Evolutionary conservation across 352 stramenopile genomes (phyloP).

Genomic region (Pilasporangium apinafurcum): DNA sequence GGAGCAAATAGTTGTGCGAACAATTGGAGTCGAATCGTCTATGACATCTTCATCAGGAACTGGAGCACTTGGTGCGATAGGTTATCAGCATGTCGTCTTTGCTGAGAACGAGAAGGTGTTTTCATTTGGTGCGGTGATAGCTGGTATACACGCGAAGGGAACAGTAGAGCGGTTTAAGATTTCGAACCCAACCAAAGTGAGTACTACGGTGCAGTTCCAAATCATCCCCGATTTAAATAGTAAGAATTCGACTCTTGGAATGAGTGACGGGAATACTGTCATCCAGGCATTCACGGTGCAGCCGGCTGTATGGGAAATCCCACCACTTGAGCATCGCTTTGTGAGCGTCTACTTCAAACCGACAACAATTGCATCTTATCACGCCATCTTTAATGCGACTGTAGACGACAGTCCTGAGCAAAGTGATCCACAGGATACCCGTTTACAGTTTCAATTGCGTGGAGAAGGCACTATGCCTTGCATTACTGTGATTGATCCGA

Average conservation of each 20-base stretch:
- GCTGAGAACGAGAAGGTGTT: slow-evolving; percentile 84
- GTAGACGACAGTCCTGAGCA: slow-evolving; percentile 72
- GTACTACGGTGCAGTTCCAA: slow-evolving; percentile 81
- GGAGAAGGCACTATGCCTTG: slow-evolving; percentile 91
- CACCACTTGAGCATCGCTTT: slow-evolving; percentile 91
- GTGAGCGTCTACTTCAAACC: slow-evolving; percentile 93
- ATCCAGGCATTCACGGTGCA: slow-evolving; percentile 83
- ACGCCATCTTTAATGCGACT: slow-evolving; percentile 68
- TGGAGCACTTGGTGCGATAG: slow-evolving; percentile 6
- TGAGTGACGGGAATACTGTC: background rate
- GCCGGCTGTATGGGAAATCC: slow-evolving; percentile 89
- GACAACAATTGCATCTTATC: slow-evolving; percentile 79
- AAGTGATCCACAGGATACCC: slow-evolving; percentile 14
- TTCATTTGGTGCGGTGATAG: slow-evolving; percentile 83
- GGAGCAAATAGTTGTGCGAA: slow-evolving; percentile 90
- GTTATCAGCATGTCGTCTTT: slow-evolving; percentile 67
- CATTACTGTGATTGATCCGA: slow-evolving; percentile 84
- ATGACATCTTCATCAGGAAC: background rate
- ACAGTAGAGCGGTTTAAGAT: slow-evolving; percentile 92
- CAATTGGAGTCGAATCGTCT: slow-evolving; percentile 38
- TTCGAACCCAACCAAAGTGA: slow-evolving; percentile 93
- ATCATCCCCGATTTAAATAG: slow-evolving; percentile 25
- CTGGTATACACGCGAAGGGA: slow-evolving; percentile 57
- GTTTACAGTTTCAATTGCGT: slow-evolving; percentile 88
- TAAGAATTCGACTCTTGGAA: slow-evolving; percentile 6